phyloP scores from a whole-genome alignment of 2,329 filamentous ascomycete genomes.

The Cryphonectria nitschkei region DNA sequence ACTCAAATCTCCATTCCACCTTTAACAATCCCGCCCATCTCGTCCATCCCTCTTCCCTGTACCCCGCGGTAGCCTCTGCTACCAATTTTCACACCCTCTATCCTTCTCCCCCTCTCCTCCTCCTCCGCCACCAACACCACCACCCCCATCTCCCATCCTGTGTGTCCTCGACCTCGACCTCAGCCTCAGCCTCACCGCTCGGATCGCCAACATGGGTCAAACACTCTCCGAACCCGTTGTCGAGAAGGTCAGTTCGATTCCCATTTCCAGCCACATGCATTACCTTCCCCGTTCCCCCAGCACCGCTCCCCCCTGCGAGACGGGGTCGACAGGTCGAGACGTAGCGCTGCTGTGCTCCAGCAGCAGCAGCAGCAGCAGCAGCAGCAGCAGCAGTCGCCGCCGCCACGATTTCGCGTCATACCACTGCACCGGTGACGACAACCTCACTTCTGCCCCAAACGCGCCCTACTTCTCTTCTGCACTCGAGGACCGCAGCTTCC shows the following conservation, averaged over 20 bases:
- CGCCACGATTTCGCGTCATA: slow-evolving; percentile 4
- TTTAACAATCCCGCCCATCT: slow-evolving; percentile 19
- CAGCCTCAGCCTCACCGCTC: slow-evolving; percentile 4
- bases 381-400: background rate
- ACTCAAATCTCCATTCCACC: slow-evolving; percentile 16
- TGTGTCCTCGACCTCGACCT: background rate
- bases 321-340: background rate
- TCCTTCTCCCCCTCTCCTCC: background rate
- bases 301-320: slow-evolving; percentile 4
- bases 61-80: slow-evolving; percentile 27
- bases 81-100: slow-evolving; percentile 12
- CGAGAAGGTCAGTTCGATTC: slow-evolving; percentile 79
- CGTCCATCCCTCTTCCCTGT: slow-evolving; percentile 27
- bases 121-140: slow-evolving; percentile 2
- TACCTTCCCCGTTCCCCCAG: background rate
- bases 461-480: background rate
- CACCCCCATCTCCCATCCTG: background rate
- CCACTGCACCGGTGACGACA: slow-evolving; percentile 5
- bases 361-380: background rate
- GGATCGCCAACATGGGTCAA: slow-evolving; percentile 77
- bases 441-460: background rate
- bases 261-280: slow-evolving; percentile 8
- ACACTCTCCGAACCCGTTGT: slow-evolving; percentile 98
- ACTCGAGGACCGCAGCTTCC: background rate
- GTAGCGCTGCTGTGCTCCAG: background rate